A percentile compares a stretch with the other conserved stretches of the same genome.
Evolutionary conservation across 2,329 filamentous ascomycete species (phyloP).

Genomic region (Magnaporthales sp.): DNA sequence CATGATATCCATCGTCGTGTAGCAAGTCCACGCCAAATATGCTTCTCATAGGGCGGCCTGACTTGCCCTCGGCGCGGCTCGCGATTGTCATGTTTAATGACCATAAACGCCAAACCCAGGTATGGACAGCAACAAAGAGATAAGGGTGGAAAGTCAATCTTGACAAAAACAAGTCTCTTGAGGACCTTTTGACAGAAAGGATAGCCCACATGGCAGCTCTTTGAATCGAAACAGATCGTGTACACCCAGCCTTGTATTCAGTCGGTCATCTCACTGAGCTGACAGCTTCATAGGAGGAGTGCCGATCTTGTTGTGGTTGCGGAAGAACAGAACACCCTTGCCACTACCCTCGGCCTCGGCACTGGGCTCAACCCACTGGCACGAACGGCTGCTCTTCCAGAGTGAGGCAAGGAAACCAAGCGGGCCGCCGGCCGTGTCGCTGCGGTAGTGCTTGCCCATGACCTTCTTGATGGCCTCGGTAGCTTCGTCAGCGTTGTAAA

Average conservation of each 20-base stretch:
- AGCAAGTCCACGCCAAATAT: not conserved
- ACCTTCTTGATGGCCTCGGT: constrained; percentile 51
- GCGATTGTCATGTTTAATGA: not conserved
- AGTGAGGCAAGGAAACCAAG: constrained; percentile 78
- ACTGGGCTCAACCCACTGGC: constrained; percentile 96
- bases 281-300: constrained; percentile 28
- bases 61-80: not conserved
- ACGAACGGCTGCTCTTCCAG: constrained; percentile 74
- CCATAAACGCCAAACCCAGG: not conserved
- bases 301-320: constrained; percentile 86
- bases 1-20: not conserved
- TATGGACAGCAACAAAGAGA: not conserved
- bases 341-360: constrained; percentile 71
- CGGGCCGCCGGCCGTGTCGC: constrained; percentile 67
- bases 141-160: not conserved
- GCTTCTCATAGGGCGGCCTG: not conserved
- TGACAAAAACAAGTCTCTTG: not conserved
- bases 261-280: not conserved
- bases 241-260: not conserved
- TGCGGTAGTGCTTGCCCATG: constrained; percentile 93
- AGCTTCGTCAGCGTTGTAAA: constrained; percentile 18
- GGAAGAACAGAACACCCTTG: constrained; percentile 86
- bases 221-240: not conserved
- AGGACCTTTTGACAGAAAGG: not conserved
- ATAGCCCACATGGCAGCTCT: not conserved